Evolutionary conservation across 768 basidiomycete genomes (phyloP).

Genomic region (Rhodotorula kratochvilovae): DNA sequence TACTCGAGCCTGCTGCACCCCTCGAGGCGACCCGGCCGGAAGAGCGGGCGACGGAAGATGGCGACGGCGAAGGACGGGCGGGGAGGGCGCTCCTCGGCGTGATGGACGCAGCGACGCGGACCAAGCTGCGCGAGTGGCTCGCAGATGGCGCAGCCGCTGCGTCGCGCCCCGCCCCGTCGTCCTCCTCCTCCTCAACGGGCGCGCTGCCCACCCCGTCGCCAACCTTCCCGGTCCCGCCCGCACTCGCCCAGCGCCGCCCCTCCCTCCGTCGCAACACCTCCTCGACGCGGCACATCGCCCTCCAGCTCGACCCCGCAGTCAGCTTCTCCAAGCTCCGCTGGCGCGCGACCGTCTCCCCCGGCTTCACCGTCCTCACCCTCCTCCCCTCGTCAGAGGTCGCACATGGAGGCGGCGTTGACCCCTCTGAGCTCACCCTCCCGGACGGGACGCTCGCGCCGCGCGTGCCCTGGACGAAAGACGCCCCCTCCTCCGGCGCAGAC

Average conservation of each 20-base stretch:
- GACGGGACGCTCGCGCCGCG: background rate
- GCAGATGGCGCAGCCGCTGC: background rate
- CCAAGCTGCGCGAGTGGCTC: background rate
- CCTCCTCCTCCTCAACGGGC: background rate
- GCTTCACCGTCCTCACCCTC: slow-evolving; percentile 12
- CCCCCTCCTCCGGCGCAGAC: background rate
- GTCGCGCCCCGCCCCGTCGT: no score
- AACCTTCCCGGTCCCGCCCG: background rate
- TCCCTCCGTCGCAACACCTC: background rate
- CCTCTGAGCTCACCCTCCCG: background rate
- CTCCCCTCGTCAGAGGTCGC: background rate
- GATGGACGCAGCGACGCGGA: background rate
- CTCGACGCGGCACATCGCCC: background rate
- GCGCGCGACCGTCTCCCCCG: slow-evolving; percentile 10
- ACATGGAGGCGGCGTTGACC: no score
- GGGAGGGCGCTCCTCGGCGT: background rate
- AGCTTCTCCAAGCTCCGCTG: slow-evolving; percentile 12
- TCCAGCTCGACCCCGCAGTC: slow-evolving; percentile 9
- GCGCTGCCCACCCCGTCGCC: background rate
- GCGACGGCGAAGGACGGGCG: no score
- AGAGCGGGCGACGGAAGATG: background rate
- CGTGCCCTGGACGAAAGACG: no score
- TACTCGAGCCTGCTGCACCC: background rate
- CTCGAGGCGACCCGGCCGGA: no score
- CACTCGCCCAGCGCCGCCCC: background rate